phyloP scores from a whole-genome alignment of 805 yeast species.

The Kuraishia capsulata region DNA sequence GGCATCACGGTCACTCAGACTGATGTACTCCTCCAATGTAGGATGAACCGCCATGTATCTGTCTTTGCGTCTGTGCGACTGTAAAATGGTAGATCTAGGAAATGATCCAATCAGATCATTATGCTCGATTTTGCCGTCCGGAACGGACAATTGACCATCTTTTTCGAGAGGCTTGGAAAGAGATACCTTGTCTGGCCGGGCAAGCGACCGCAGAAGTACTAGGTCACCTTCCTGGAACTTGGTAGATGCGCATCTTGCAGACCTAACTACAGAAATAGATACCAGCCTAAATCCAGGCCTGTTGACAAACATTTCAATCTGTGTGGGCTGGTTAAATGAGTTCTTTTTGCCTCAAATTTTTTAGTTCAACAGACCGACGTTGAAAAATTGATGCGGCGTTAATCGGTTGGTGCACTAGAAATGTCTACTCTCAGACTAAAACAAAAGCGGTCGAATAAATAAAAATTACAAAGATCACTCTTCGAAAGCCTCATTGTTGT shows the following conservation, averaged over 20 bases:
- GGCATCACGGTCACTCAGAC: conserved; percentile 30
- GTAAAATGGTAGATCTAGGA: conserved; percentile 23
- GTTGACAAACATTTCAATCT: too few species aligned
- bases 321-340: too few species aligned
- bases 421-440: too few species aligned
- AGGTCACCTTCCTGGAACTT: conserved; percentile 20
- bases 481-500: not conserved
- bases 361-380: not conserved
- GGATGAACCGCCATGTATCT: conserved; percentile 28
- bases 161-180: conserved; percentile 19
- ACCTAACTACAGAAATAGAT: too few species aligned
- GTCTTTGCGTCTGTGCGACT: conserved; percentile 8
- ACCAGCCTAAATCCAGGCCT: too few species aligned
- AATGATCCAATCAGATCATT: conserved; percentile 26
- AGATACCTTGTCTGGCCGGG: conserved; percentile 18
- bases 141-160: conserved; percentile 11
- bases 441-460: too few species aligned
- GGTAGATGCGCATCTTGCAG: too few species aligned
- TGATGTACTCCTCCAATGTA: conserved; percentile 38
- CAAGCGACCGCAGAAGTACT: conserved; percentile 19
- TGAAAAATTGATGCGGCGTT: too few species aligned
- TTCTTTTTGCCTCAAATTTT: not conserved
- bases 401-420: too few species aligned
- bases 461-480: not conserved
- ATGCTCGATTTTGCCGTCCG: conserved; percentile 23